Evolutionary conservation across 257 asterid genomes (phyloP).

Genomic region (Przewalskia tangutica): DNA sequence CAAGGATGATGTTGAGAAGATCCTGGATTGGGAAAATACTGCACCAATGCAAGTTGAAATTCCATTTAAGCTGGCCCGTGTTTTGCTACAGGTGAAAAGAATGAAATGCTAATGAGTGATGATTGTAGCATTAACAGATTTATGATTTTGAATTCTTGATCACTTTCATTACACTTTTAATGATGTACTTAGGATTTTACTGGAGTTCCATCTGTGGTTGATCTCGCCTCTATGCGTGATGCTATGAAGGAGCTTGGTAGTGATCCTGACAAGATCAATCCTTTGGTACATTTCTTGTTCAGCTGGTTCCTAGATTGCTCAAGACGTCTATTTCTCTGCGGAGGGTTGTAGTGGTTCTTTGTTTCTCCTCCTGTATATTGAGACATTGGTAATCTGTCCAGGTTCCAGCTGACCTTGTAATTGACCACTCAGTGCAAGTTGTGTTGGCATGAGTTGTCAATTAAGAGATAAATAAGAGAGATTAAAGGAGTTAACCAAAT

Average conservation of each 20-base stretch:
- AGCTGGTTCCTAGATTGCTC: not conserved
- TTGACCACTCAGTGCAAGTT: slow-evolving; percentile 94
- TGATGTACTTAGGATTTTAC: slow-evolving; percentile 64
- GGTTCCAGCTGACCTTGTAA: slow-evolving; percentile 95
- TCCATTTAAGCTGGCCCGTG: slow-evolving; percentile 93
- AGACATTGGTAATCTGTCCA: slow-evolving; percentile 17
- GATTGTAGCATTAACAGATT: not conserved
- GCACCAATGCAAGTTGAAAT: slow-evolving; percentile 85
- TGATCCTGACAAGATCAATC: slow-evolving; percentile 76
- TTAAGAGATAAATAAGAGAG: too few relatives aligned
- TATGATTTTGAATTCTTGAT: not conserved
- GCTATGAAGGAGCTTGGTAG: slow-evolving; percentile 78
- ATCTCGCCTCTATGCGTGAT: slow-evolving; percentile 92
- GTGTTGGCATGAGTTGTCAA: too few relatives aligned
- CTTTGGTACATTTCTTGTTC: slow-evolving; percentile 41
- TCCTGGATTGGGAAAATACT: slow-evolving; percentile 74
- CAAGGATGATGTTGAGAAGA: slow-evolving; percentile 75
- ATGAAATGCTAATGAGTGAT: not conserved
- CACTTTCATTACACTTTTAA: not conserved
- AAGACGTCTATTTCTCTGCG: not conserved
- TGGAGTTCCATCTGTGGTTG: slow-evolving; percentile 96
- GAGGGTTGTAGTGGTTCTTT: not conserved
- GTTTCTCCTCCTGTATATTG: not conserved
- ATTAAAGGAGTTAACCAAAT: too few relatives aligned
- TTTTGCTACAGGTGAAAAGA: slow-evolving; percentile 60